These are phyloP conservation scores for Apocynum venetum DNA, from an alignment of 257 asterid species.

Conservation along the genomic window DNA sequence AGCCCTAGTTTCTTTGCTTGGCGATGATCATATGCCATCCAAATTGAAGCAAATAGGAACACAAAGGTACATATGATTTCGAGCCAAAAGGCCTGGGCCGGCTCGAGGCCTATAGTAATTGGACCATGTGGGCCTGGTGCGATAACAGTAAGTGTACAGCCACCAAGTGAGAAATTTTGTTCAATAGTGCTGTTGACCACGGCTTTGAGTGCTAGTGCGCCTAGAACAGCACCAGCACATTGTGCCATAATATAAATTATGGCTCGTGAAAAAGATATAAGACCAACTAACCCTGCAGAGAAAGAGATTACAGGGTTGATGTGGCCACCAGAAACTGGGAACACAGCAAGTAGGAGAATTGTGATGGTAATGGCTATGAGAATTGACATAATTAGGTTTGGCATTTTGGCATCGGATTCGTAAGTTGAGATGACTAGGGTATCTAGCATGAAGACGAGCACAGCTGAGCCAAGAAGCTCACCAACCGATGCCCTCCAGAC, in stretches of 20 bases:
- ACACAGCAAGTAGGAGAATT: slow-evolving; percentile 62
- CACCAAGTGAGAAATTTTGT: slow-evolving; percentile 53
- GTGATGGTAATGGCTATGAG: slow-evolving; percentile 46
- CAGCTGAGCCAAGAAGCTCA: slow-evolving; percentile 65
- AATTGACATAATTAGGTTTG: slow-evolving; percentile 48
- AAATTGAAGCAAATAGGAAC: slow-evolving; percentile 58
- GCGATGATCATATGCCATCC: slow-evolving; percentile 79
- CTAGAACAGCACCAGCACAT: slow-evolving; percentile 53
- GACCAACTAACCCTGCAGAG: slow-evolving; percentile 69
- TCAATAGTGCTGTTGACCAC: slow-evolving; percentile 44
- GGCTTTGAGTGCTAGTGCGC: slow-evolving; percentile 68
- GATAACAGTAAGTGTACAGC: slow-evolving; percentile 55
- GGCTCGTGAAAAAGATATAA: slow-evolving; percentile 62
- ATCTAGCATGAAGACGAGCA: slow-evolving; percentile 63
- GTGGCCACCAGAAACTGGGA: slow-evolving; percentile 82
- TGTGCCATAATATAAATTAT: slow-evolving; percentile 52
- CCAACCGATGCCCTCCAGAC: slow-evolving; percentile 78
- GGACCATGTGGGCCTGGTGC: slow-evolving; percentile 54
- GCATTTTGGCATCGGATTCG: slow-evolving; percentile 44
- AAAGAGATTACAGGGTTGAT: slow-evolving; percentile 74
- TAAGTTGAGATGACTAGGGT: slow-evolving; percentile 60
- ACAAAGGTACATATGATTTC: slow-evolving; percentile 58
- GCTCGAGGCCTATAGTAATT: slow-evolving; percentile 34
- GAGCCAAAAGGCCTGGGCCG: slow-evolving; percentile 61
- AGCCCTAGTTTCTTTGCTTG: slow-evolving; percentile 50